Evolutionary conservation across 768 basidiomycete genomes (phyloP), one percentile per base, ranked within the genome.

Genomic region (Mycena alexandri): DNA sequence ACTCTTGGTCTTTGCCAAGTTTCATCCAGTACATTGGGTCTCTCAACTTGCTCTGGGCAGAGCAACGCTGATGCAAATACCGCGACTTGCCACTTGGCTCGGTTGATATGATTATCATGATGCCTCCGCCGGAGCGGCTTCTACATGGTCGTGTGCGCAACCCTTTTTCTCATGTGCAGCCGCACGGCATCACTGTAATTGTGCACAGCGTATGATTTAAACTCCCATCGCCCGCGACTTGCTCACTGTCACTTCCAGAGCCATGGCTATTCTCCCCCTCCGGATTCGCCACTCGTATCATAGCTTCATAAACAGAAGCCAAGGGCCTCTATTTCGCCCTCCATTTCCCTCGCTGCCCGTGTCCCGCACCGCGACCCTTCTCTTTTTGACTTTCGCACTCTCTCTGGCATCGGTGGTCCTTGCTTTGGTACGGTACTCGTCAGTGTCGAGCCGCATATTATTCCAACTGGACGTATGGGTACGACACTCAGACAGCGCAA

Each of bases 251-350:
- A 52, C n/a, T 24, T 36, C 19, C 25, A 53, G 43, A 2, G 25
- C 48, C 41, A 68, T 68, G 67, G 24, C 25, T 43, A 12, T 59
- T 13, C 43, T 59, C 24, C 22, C 38, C 24, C 24, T 57, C 16
- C 63, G 68, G 38, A 9, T 34, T 25, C 55, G 62, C 17, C 56
- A 58, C n/a, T 44, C 43, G 16, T 46, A 46, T 48, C 54, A 63
- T n/a, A 50, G 41, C 25, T 56, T 58, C 48, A 10, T n/a, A 12
- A 50, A 52, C 43, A 52, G 22, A 8, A 44, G 48, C 5, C 48
- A 38, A 9, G 4, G 25, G 4, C 25, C 53, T 42, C 41, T 5
- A 5, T 41, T n/a, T 47, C 61, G 55, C n/a, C 16, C 44, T 29
- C 47, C 44, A 42, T 42, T 51, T 22, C 41, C 29, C 25, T 55